A percentile compares a stretch with the other conserved stretches of the same genome.
phyloP scores from a whole-genome alignment of 2,329 filamentous ascomycete genomes.

The Aureobasidium pullulans region DNA sequence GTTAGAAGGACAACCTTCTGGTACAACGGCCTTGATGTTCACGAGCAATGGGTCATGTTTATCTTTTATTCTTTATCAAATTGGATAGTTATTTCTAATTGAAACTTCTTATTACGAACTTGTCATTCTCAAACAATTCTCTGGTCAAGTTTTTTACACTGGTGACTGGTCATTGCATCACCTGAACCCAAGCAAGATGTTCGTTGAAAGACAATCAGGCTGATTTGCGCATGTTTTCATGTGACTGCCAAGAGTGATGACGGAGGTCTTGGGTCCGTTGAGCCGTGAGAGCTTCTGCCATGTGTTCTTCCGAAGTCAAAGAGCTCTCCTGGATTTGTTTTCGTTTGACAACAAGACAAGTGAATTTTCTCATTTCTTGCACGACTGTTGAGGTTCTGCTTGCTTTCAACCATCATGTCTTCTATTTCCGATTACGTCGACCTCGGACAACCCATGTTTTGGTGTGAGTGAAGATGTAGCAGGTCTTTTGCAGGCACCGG shows the following conservation, averaged over 20 bases:
- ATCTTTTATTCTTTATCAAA: not conserved
- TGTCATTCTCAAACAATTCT: not conserved
- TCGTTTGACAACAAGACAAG: not conserved
- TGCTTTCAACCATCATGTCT: not conserved
- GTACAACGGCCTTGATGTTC: not conserved
- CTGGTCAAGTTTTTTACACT: not conserved
- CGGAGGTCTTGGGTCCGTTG: not conserved
- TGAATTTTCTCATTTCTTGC: no score
- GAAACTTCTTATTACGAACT: not conserved
- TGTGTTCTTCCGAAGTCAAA: not conserved
- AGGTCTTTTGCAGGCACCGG: not conserved
- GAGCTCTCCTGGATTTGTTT: not conserved
- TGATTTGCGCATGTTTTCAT: not conserved
- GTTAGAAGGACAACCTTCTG: not conserved
- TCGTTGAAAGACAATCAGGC: no score
- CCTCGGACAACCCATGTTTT: constrained; percentile 40
- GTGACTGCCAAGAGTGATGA: constrained; percentile 5
- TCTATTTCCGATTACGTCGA: constrained; percentile 25
- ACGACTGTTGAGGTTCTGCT: not conserved
- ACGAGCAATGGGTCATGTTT: not conserved
- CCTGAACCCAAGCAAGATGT: no score
- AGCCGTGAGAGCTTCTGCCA: constrained; percentile 3
- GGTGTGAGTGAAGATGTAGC: constrained; percentile 32
- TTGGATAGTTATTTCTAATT: constrained; percentile 8
- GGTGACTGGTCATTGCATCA: no score